These are phyloP conservation scores for Pterocarpus santalinus DNA, from an alignment of 306 rosid species.

Conservation along the genomic window DNA sequence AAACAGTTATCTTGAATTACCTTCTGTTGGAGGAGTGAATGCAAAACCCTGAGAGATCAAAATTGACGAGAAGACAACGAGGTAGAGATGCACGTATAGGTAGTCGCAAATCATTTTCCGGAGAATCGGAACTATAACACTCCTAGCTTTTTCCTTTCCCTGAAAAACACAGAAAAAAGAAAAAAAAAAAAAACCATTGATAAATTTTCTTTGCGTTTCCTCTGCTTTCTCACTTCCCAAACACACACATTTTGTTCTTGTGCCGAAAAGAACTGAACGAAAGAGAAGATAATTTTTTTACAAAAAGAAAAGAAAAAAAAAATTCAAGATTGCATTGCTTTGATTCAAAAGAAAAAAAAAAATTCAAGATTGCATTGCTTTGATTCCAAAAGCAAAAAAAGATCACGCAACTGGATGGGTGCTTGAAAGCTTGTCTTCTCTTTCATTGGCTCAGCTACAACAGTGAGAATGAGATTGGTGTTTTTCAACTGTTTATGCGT, in stretches of 20 bases:
- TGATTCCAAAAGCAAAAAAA: neutral
- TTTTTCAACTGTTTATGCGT: slow-evolving; percentile 17
- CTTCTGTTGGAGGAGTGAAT: slow-evolving; percentile 60
- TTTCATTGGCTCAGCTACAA: neutral
- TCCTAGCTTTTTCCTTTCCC: slow-evolving; percentile 31
- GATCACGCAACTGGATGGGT: neutral
- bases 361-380: slow-evolving; percentile 41
- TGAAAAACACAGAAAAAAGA: neutral
- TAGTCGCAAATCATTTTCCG: slow-evolving; percentile 56
- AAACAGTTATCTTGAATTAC: slow-evolving; percentile 52
- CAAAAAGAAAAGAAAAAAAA: neutral
- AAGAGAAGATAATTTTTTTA: neutral
- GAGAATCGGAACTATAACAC: slow-evolving; percentile 28
- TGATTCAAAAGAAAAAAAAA: neutral
- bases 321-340: slow-evolving; percentile 41
- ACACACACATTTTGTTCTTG: slow-evolving; percentile 4
- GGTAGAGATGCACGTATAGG: slow-evolving; percentile 37
- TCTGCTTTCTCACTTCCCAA: too few species aligned
- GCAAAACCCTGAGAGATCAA: slow-evolving; percentile 60
- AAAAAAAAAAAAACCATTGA: neutral
- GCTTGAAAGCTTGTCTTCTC: neutral
- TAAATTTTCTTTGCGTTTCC: slow-evolving; percentile 15
- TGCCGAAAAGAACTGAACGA: neutral
- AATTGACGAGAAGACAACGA: slow-evolving; percentile 55
- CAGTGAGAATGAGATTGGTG: neutral